phyloP scores from a whole-genome alignment of 176 grass and related monocot species.

The Puya raimondii region DNA sequence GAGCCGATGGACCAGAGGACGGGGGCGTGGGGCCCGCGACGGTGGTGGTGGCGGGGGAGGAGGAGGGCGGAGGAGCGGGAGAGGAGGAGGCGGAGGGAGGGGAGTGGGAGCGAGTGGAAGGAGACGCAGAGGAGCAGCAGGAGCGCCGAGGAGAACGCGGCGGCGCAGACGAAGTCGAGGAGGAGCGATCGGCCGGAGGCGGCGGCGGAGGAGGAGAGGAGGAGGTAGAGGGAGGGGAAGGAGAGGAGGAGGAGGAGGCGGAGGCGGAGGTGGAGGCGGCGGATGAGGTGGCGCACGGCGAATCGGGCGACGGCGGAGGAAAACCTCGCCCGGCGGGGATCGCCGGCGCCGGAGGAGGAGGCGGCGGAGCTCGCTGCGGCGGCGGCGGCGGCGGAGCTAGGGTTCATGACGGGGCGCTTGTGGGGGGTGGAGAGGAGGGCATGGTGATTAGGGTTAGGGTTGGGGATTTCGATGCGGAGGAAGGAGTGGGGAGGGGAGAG shows the following conservation, averaged over 20 bases:
- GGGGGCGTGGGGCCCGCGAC: constrained; percentile 39
- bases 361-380: constrained; percentile 25
- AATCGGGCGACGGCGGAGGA: constrained; percentile 31
- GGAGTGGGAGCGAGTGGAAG: constrained; percentile 21
- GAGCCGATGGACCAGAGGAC: constrained; percentile 96
- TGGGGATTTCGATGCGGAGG: constrained; percentile 5
- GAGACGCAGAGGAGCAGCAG: constrained; percentile 79
- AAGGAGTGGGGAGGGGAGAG: background rate
- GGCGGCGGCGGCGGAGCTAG: constrained; percentile 28
- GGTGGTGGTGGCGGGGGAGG: constrained; percentile 28
- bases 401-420: constrained; percentile 50
- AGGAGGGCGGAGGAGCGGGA: constrained; percentile 50
- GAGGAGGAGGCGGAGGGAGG: constrained; percentile 32
- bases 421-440: constrained; percentile 47
- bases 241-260: constrained; percentile 65
- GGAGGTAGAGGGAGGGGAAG: constrained; percentile 59
- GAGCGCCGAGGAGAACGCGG: constrained; percentile 74
- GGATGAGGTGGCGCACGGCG: constrained; percentile 27
- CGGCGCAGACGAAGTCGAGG: constrained; percentile 88
- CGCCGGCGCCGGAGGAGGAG: constrained; percentile 26
- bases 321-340: constrained; percentile 15
- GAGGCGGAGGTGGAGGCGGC: constrained; percentile 58
- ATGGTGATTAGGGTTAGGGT: constrained; percentile 26
- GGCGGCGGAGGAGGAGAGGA: constrained; percentile 48
- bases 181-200: constrained; percentile 51